A percentile compares a stretch with the other conserved stretches of the same genome.
Evolutionary conservation across 345 rosid genomes (phyloP).

Genomic region (Moringa oleifera): DNA sequence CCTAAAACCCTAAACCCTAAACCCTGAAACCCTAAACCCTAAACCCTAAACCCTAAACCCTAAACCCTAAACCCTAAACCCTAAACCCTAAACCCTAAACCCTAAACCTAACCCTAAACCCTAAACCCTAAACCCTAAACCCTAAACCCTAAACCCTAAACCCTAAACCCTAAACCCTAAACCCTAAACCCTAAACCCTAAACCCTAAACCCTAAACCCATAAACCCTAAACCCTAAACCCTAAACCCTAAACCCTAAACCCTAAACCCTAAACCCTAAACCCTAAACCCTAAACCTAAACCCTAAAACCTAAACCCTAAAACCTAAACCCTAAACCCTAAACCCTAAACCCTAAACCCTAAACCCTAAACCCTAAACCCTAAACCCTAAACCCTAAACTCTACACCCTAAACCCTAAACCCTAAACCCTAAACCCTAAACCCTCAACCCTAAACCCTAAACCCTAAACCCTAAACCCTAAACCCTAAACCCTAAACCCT

Average conservation of each 20-base stretch:
- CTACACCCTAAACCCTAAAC: conserved; percentile 13
- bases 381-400: no score
- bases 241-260: conserved; percentile 13
- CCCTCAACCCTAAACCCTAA: no score
- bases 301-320: no score
- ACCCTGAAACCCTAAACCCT: conserved; percentile 18
- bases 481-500: conserved; percentile 13
- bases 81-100: conserved; percentile 16
- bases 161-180: conserved; percentile 13
- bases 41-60: conserved; percentile 18
- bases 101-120: no score
- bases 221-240: conserved; percentile 11
- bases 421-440: no score
- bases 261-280: conserved; percentile 13
- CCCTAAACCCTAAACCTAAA: conserved; percentile 11
- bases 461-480: conserved; percentile 15
- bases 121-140: no score
- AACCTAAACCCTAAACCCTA: no score
- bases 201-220: conserved; percentile 11
- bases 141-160: conserved; percentile 13
- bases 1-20: conserved; percentile 11
- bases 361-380: conserved; percentile 7
- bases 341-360: conserved; percentile 9
- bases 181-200: conserved; percentile 6
- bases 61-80: conserved; percentile 7